These are phyloP conservation scores for Amyloporia xantha DNA, from an alignment of 768 basidiomycete genomes.

Conservation along the genomic window DNA sequence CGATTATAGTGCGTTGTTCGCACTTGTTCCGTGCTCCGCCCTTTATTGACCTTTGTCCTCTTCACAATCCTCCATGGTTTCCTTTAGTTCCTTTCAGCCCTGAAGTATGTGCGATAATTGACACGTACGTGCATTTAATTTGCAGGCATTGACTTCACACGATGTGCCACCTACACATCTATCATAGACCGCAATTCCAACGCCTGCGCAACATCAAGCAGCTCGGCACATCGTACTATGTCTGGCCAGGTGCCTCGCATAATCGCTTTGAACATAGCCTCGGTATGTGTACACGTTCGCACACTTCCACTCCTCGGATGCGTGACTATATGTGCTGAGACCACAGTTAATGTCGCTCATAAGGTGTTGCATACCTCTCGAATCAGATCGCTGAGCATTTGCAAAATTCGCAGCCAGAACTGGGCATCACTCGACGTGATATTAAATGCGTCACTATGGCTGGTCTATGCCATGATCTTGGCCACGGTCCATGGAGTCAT, in stretches of 20 bases:
- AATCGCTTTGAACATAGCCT: slow-evolving; percentile 81
- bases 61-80: background rate
- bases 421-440: slow-evolving; percentile 65
- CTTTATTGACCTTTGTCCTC: background rate
- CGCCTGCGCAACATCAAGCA: slow-evolving; percentile 74
- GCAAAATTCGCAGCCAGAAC: slow-evolving; percentile 47
- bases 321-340: background rate
- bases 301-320: background rate
- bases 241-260: slow-evolving; percentile 75
- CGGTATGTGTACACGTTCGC: slow-evolving; percentile 40
- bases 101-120: slow-evolving; percentile 47
- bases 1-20: slow-evolving; percentile 19
- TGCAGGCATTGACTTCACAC: background rate
- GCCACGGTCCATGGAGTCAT: slow-evolving; percentile 83
- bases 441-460: slow-evolving; percentile 74
- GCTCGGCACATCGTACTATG: slow-evolving; percentile 67
- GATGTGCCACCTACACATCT: too few species aligned
- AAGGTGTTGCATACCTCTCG: slow-evolving; percentile 73
- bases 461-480: slow-evolving; percentile 79
- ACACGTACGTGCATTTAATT: slow-evolving; percentile 55
- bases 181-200: slow-evolving; percentile 63
- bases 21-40: too few species aligned
- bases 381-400: slow-evolving; percentile 56
- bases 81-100: slow-evolving; percentile 27
- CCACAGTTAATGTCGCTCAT: background rate